Conservation (phyloP, 1,139 yeast genomes). For the Yamadazyma triangularis region DNA sequence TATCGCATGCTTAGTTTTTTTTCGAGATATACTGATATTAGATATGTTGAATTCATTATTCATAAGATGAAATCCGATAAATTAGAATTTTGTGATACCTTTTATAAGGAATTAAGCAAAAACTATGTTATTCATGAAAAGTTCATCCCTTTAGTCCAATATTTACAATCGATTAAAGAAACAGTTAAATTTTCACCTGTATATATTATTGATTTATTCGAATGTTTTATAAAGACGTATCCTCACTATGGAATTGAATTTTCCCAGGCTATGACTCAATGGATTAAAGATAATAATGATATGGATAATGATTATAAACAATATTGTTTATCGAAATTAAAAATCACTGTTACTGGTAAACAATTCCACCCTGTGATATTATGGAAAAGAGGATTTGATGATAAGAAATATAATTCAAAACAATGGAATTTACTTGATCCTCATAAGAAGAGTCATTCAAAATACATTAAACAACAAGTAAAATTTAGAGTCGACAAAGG, state of each 20-base stretch:
- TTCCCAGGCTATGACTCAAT: conserved; percentile 16
- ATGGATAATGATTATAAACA: too few relatives aligned
- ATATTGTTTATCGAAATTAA: too few relatives aligned
- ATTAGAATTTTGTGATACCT: conserved; percentile 13
- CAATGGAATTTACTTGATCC: too few relatives aligned
- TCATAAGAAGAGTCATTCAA: too few relatives aligned
- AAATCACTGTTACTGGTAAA: too few relatives aligned
- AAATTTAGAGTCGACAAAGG: conserved; percentile 33
- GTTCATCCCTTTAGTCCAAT: conserved; percentile 21
- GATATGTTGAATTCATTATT: conserved; percentile 21
- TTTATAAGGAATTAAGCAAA: conserved; percentile 18
- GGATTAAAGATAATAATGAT: conserved; percentile 21
- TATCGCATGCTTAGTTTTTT: conserved; percentile 11
- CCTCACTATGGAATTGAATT: conserved; percentile 30
- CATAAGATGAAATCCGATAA: conserved; percentile 20
- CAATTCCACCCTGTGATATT: too few relatives aligned
- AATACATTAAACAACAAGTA: too few relatives aligned
- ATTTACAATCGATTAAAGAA: conserved; percentile 18
- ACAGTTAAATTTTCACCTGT: too few relatives aligned
- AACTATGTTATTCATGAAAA: conserved; percentile 22
- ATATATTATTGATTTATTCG: conserved; percentile 22
- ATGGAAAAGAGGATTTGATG: too few relatives aligned
- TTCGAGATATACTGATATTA: conserved; percentile 14
- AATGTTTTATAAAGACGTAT: conserved; percentile 29
- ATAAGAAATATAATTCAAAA: too few relatives aligned